Evolutionary conservation across 306 rosid species (phyloP).

Genomic region (Macrotyloma uniflorum): DNA sequence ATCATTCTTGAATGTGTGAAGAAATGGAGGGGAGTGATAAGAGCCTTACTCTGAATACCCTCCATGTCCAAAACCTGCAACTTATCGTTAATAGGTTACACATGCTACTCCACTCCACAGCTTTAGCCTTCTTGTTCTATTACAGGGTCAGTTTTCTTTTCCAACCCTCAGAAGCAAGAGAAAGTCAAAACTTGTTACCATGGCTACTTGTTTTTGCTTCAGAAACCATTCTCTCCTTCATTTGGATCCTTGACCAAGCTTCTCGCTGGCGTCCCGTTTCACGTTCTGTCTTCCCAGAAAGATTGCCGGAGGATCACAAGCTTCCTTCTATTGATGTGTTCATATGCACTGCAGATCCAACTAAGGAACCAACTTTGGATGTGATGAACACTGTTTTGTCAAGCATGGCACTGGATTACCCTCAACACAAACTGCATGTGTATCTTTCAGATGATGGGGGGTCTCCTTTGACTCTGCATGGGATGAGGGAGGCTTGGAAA

Average conservation of each 20-base stretch:
- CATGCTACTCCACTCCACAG: constrained; percentile 51
- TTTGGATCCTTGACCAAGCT: constrained; percentile 69
- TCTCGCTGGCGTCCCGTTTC: constrained; percentile 60
- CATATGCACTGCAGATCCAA: constrained; percentile 68
- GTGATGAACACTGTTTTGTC: constrained; percentile 82
- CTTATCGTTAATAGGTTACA: constrained; percentile 55
- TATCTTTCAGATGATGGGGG: constrained; percentile 78
- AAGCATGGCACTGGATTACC: constrained; percentile 73
- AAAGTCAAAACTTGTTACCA: constrained; percentile 34
- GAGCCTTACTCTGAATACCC: constrained; percentile 45
- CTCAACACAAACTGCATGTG: constrained; percentile 63
- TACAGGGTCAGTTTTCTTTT: constrained; percentile 51
- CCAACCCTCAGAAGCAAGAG: constrained; percentile 33
- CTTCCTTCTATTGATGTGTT: constrained; percentile 71
- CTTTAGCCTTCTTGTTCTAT: constrained; percentile 54
- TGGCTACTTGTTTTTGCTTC: constrained; percentile 63
- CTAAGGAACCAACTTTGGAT: constrained; percentile 65
- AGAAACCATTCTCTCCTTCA: constrained; percentile 62
- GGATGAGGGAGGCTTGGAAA: constrained; percentile 48
- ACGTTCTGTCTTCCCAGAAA: constrained; percentile 52
- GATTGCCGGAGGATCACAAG: constrained; percentile 57
- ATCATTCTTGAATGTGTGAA: no score
- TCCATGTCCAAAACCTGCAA: constrained; percentile 50
- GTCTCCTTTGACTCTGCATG: constrained; percentile 51
- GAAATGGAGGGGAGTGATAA: constrained; percentile 43